Conservation (phyloP, 2,329 filamentous ascomycete genomes). For the Sordariomycetes sp. region DNA sequence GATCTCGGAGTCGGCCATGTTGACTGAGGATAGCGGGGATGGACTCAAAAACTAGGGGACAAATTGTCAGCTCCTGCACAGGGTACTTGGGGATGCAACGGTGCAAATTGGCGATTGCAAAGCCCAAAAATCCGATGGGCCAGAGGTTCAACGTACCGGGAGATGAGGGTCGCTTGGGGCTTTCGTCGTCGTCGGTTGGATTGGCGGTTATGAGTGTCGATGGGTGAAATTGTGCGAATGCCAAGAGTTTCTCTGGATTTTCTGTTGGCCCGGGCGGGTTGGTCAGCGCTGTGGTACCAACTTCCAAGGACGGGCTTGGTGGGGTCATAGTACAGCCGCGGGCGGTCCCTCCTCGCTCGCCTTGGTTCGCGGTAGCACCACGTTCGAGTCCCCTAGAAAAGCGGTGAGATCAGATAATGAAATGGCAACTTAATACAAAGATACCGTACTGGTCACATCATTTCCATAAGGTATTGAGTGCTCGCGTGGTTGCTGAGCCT, state of each 20-base stretch:
- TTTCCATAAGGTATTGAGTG: too few species aligned
- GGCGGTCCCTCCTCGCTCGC: too few species aligned
- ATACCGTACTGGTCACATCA: too few species aligned
- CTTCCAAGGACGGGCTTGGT: too few species aligned
- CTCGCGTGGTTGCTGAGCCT: too few species aligned
- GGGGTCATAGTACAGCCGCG: too few species aligned
- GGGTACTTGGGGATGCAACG: background rate
- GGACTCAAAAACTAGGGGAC: constrained; percentile 5
- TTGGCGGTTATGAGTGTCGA: constrained; percentile 22
- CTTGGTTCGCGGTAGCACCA: too few species aligned
- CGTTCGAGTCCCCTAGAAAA: too few species aligned
- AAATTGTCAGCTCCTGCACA: background rate
- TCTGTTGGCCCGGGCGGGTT: constrained; percentile 21
- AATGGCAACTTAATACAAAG: too few species aligned
- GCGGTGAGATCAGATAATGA: too few species aligned
- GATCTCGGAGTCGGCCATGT: constrained; percentile 41
- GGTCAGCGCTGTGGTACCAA: constrained; percentile 3
- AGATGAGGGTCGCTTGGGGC: constrained; percentile 21
- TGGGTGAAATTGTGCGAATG: constrained; percentile 35
- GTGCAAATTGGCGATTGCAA: background rate
- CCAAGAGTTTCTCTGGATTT: constrained; percentile 32
- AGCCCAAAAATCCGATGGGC: background rate
- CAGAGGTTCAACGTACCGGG: constrained; percentile 18
- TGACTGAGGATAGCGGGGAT: constrained; percentile 22
- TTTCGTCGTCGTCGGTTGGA: constrained; percentile 25